Conservation (phyloP, 192 early-diverging fungal species). For the Rhizophagus prolifer region DNA sequence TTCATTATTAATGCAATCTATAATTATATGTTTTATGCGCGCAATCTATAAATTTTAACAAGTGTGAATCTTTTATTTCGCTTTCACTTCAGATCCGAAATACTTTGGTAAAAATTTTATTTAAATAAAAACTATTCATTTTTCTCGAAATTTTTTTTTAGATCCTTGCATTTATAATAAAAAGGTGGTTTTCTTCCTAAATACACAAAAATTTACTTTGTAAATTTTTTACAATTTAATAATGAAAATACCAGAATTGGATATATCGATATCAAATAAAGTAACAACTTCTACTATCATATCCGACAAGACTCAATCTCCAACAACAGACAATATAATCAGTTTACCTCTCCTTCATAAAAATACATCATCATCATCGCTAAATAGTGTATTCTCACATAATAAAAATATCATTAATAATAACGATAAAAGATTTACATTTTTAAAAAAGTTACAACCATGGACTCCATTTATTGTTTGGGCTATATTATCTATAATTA, state of each 20-base stretch:
- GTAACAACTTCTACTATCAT: not conserved
- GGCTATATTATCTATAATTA: not conserved
- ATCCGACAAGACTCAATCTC: not conserved
- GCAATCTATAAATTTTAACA: no score
- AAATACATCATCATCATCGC: not conserved
- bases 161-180: no score
- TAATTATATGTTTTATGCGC: no score
- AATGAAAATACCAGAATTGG: not conserved
- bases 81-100: no score
- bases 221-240: not conserved
- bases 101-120: no score
- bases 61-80: no score
- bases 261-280: not conserved
- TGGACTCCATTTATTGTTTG: constrained; percentile 1
- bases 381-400: not conserved
- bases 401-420: not conserved
- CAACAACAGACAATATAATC: not conserved
- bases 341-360: not conserved
- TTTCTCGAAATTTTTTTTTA: no score
- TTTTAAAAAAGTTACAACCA: not conserved
- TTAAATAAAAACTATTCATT: no score
- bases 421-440: not conserved
- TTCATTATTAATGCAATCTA: no score
- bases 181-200: no score
- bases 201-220: no score